Evolutionary conservation across 805 yeast species (phyloP), one percentile per base, ranked within the genome.

Genomic region (Phaffomyces antillensis): DNA sequence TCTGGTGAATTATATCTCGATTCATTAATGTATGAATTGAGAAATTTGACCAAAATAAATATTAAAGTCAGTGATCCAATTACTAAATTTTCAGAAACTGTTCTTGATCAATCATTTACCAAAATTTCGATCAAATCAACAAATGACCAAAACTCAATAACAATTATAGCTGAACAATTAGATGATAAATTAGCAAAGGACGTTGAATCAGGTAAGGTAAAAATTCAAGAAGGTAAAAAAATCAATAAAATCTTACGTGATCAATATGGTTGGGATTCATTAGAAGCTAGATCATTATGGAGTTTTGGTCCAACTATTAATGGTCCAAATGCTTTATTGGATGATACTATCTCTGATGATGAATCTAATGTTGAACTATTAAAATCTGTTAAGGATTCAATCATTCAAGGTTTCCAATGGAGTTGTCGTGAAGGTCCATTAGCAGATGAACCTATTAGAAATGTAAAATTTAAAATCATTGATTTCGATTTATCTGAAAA

Each of bases 1-100:
- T 77, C 87, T 10, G 99, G 99, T 7, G 98, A 93, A 58, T 55
- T 91, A 16, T 87, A 86, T 57, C 61, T 93, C 63, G 98, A 93
- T 61, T 86, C 93, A 53, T 66, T 85, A 23, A 63, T 93, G 35
- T 85, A 82, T 60, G 96, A 88, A 56, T 63, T 93, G 37, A 68
- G 97, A 50, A 61, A 68, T 54, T 48, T 55, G 8, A 73, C 83
- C 0, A 76, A 75, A 20, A 71, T 89, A 35, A 84, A 82, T 42
- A 77, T 93, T 44, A 85, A 82, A 58, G 83, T 88, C 2, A 85
- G 96, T 40, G 93, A 83, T 56, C 96, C 98, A 3, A 74, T 83
- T 62, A 79, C 88, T 0, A 75, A 75, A 47, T 88, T 93, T 52
- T 66, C 85, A 20, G 99, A 93, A 62, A 81, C 96, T 0, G 76